Percentiles rank a stretch among this genome's conserved stretches.
Evolutionary conservation across 352 stramenopile species (phyloP).

Genomic region (Phytophthora melonis): DNA sequence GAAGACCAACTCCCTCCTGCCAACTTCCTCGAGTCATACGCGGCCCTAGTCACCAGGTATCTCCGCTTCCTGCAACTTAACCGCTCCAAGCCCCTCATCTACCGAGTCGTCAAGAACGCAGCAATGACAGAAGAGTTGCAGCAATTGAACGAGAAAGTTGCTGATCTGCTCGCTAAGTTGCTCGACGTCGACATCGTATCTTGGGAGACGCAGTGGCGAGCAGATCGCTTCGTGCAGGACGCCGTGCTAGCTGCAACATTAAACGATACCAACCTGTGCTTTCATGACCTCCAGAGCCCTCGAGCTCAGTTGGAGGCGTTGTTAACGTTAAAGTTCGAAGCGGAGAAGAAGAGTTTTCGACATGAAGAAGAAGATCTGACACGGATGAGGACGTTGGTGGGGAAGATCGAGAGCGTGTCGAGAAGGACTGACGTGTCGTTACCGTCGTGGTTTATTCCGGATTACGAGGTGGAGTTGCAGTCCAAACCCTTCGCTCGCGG

Average conservation of each 20-base stretch:
- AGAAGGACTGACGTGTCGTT: background rate
- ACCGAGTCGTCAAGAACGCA: background rate
- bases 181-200: background rate
- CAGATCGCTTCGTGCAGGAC: background rate
- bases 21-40: background rate
- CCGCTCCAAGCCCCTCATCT: background rate
- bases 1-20: background rate
- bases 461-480: background rate
- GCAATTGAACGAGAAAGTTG: background rate
- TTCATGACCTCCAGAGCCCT: background rate
- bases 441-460: constrained; percentile 8
- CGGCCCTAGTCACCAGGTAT: background rate
- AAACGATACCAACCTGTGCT: background rate
- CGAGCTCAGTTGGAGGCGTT: constrained; percentile 29
- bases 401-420: background rate
- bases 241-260: background rate
- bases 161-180: background rate
- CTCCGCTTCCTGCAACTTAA: constrained; percentile 1
- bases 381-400: constrained; percentile 7
- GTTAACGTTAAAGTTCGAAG: constrained; percentile 27
- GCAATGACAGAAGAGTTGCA: background rate
- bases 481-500: constrained; percentile 4
- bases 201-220: background rate
- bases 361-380: background rate
- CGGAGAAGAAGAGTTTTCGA: constrained; percentile 6